Conservation (phyloP, 2,329 filamentous ascomycete genomes). For the Cucurbitaria berberidis region DNA sequence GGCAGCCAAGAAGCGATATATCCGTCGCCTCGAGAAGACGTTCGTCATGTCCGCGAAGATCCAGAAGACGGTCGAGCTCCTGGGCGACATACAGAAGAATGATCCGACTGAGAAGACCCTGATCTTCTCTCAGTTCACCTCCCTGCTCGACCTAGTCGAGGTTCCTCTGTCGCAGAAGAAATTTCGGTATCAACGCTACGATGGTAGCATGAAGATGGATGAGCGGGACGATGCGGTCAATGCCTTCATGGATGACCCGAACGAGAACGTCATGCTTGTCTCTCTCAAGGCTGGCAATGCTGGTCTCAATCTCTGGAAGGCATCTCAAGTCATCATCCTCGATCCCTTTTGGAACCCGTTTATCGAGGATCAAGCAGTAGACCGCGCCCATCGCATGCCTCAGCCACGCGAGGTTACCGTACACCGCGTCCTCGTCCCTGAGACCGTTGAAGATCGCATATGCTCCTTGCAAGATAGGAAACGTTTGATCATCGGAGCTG, state of each 20-base stretch:
- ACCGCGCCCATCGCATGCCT: constrained; percentile 86
- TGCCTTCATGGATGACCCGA: constrained; percentile 67
- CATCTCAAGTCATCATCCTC: constrained; percentile 85
- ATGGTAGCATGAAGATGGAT: constrained; percentile 73
- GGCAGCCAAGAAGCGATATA: constrained; percentile 71
- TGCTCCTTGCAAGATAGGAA: constrained; percentile 79
- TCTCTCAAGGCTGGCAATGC: constrained; percentile 83
- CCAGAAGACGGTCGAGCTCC: constrained; percentile 69
- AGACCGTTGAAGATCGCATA: constrained; percentile 89
- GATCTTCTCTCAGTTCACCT: constrained; percentile 82
- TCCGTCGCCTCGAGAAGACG: constrained; percentile 68
- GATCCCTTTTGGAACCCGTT: constrained; percentile 96
- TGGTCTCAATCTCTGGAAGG: constrained; percentile 83
- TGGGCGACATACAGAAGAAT: constrained; percentile 58
- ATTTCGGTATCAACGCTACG: constrained; percentile 71
- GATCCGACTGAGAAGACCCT: constrained; percentile 74
- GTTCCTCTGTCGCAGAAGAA: constrained; percentile 68
- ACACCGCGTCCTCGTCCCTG: constrained; percentile 76
- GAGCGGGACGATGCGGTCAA: constrained; percentile 71
- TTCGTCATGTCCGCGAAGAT: constrained; percentile 81
- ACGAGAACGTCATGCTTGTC: constrained; percentile 74
- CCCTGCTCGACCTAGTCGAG: constrained; percentile 77
- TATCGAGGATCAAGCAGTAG: constrained; percentile 90
- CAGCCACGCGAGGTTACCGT: constrained; percentile 77
- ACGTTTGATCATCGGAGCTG: constrained; percentile 75